Evolutionary conservation across 2,329 filamentous ascomycete genomes (phyloP).

Genomic region (Gaeumannomyces sp.): DNA sequence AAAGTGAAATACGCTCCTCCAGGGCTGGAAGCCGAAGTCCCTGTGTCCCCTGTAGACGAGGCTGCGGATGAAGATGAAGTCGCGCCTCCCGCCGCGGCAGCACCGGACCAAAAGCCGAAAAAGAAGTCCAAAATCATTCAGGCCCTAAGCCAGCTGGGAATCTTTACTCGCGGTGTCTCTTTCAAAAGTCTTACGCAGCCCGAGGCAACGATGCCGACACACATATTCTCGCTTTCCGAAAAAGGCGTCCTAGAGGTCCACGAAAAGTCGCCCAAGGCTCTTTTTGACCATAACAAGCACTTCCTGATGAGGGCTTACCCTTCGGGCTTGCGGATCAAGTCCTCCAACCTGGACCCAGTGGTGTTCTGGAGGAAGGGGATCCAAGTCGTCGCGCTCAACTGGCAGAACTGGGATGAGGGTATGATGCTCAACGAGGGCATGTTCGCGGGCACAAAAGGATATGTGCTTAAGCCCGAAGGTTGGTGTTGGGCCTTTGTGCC

Average conservation of each 20-base stretch:
- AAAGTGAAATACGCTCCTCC: slow-evolving; percentile 68
- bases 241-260: slow-evolving; percentile 57
- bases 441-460: slow-evolving; percentile 79
- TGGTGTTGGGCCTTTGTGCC: slow-evolving; percentile 3
- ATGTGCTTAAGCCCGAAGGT: slow-evolving; percentile 77
- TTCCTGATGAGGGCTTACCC: slow-evolving; percentile 88
- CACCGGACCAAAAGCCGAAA: slow-evolving; percentile 18
- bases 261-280: slow-evolving; percentile 37
- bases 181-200: slow-evolving; percentile 75
- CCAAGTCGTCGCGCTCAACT: slow-evolving; percentile 89
- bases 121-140: slow-evolving; percentile 58
- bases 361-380: slow-evolving; percentile 84
- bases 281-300: slow-evolving; percentile 77
- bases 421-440: slow-evolving; percentile 96
- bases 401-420: slow-evolving; percentile 83
- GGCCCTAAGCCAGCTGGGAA: slow-evolving; percentile 65
- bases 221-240: slow-evolving; percentile 64
- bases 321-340: slow-evolving; percentile 71
- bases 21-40: slow-evolving; percentile 13
- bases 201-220: slow-evolving; percentile 57
- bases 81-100: slow-evolving; percentile 3
- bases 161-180: slow-evolving; percentile 78
- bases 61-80: background rate
- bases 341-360: slow-evolving; percentile 79
- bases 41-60: background rate